Evolutionary conservation across 2,329 filamentous ascomycete genomes (phyloP), one percentile per base, ranked within the genome.

Genomic region (Fusarium palustre): DNA sequence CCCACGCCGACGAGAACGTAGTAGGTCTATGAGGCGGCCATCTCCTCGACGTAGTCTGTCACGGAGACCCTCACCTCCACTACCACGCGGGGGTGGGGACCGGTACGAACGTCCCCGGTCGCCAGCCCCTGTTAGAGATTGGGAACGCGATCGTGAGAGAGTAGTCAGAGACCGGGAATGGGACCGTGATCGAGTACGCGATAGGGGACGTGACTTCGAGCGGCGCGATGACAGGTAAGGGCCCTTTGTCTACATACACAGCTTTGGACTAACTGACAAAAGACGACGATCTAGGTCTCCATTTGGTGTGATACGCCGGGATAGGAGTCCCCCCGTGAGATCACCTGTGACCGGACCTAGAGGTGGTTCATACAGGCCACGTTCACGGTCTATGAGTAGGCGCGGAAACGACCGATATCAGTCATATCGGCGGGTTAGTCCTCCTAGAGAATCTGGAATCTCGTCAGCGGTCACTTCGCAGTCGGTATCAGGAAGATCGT

Each of bases 211-310:
- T 28, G 78, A 81, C 30, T 71, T 79, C 43, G 82, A 80, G 55
- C 79, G 77, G 55, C 81, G 83, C 16, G 82, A 85, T 56, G 80
- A 82, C 36, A 78, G 81, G 78, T 80, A 63, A 73, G 76, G 45
- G 53, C 16, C 11, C 24, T 42, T 36, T 28, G 22, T n/a, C 13
- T 16, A 20, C 36, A 5, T 54, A 39, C 34, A 39, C 16, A n/a
- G 28, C 18, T 16, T 49, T 38, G 64, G 24, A 34, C 68, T 75
- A 56, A 77, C 64, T 66, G 46, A 64, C 34, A 66, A 68, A 56
- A 86, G 85, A 76, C 82, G 85, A 66, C 81, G 86, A 70, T 88
- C 87, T 25, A 82, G 87, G 48, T 88, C 86, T 34, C 86, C 86
- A 2, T 82, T 81, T 60, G 80, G 81, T 39, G 43, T 62, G 36